Percentiles rank a stretch among this genome's conserved stretches.
Conservation (phyloP, 1,284 basidiomycete genomes). For the Chiua sp. region DNA sequence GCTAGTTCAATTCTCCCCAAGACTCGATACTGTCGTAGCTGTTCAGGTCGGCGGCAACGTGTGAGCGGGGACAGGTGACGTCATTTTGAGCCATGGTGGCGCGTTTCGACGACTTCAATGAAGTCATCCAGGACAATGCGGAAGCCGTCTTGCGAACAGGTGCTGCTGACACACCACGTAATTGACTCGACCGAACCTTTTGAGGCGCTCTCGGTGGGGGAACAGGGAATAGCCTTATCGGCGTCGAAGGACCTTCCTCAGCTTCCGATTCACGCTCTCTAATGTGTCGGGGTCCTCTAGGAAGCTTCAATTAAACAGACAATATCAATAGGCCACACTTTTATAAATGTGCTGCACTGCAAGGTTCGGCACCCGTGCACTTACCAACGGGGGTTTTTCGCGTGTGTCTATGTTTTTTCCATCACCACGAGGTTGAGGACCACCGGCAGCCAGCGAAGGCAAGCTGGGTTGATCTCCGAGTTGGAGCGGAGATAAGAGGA, state of each 20-base stretch:
- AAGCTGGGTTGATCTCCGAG: constrained; percentile 17
- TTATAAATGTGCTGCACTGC: constrained; percentile 8
- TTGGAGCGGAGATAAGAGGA: constrained; percentile 56
- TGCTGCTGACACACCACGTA: constrained; percentile 1
- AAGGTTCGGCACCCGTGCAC: constrained; percentile 14
- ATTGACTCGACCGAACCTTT: constrained; percentile 26
- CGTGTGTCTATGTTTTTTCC: constrained; percentile 12
- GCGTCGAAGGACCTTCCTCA: constrained; percentile 22
- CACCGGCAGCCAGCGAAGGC: constrained; percentile 7
- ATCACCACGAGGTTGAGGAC: constrained; percentile 20
- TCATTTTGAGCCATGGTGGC: constrained; percentile 9
- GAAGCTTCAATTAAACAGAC: constrained; percentile 20
- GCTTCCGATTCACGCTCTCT: neutral
- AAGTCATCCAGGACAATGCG: constrained; percentile 33
- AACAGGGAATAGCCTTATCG: constrained; percentile 24
- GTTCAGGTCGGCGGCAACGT: constrained; percentile 33
- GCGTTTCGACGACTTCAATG: constrained; percentile 19
- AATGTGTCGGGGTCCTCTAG: neutral
- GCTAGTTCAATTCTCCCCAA: constrained; percentile 42
- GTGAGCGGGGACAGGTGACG: constrained; percentile 33
- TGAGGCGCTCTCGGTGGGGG: constrained; percentile 32
- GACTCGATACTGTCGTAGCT: constrained; percentile 58
- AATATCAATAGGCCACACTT: constrained; percentile 1
- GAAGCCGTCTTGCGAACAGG: constrained; percentile 26
- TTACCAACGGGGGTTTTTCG: constrained; percentile 20